These are phyloP conservation scores for Lodderomyces beijingensis DNA, from an alignment of 1,139 yeast genomes.

Conservation along the genomic window DNA sequence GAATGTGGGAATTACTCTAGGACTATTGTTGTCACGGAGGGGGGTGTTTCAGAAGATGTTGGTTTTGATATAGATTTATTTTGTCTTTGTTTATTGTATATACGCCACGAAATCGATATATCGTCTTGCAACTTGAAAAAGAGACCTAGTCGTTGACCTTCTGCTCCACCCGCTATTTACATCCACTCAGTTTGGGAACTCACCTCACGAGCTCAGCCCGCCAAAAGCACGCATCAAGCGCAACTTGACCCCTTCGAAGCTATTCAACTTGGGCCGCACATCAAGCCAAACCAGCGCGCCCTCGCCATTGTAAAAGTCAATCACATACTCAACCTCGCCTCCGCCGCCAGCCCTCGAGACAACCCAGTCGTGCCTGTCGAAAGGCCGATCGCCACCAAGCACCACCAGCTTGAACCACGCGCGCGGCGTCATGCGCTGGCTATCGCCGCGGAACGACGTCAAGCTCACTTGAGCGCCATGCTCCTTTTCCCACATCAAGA, in stretches of 20 bases:
- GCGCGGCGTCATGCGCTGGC: constrained; percentile 78
- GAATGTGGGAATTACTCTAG: too few relatives aligned
- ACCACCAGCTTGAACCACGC: constrained; percentile 69
- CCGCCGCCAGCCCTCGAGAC: constrained; percentile 90
- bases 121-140: too few relatives aligned
- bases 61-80: too few relatives aligned
- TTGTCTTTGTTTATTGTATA: too few relatives aligned
- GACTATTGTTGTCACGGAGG: too few relatives aligned
- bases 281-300: constrained; percentile 65
- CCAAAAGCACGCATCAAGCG: constrained; percentile 54
- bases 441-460: constrained; percentile 86
- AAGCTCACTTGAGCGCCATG: constrained; percentile 64
- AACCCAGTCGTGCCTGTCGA: constrained; percentile 96
- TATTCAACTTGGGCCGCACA: constrained; percentile 85
- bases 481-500: constrained; percentile 73
- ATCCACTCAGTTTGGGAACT: too few relatives aligned
- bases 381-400: constrained; percentile 71
- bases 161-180: too few relatives aligned
- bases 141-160: too few relatives aligned
- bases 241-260: constrained; percentile 73
- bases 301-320: constrained; percentile 80
- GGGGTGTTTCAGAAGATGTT: too few relatives aligned
- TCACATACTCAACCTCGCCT: constrained; percentile 76
- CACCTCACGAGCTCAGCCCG: too few relatives aligned
- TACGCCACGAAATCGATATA: too few relatives aligned